Conservation (phyloP, 192 early-diverging fungal species). For the Entophlyctis helioformis region DNA sequence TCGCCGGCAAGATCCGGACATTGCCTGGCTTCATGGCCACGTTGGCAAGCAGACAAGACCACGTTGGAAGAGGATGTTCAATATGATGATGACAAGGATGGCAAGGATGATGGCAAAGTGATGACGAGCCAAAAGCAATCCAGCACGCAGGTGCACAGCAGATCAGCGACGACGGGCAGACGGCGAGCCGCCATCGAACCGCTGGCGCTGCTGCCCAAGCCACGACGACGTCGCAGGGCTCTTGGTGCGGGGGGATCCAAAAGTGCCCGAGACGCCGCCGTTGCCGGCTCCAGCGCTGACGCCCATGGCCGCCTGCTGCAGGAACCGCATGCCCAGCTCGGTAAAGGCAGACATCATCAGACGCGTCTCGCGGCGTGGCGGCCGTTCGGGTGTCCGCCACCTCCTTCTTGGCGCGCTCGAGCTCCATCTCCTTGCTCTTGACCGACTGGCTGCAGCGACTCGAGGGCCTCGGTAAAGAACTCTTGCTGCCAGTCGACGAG, state of each 20-base stretch:
- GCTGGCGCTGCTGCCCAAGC: constrained; percentile 58
- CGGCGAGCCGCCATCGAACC: constrained; percentile 23
- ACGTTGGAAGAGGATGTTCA: no score
- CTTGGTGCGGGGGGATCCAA: background rate
- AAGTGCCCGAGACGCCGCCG: background rate
- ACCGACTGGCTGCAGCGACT: constrained; percentile 16
- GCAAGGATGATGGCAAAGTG: no score
- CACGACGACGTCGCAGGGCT: constrained; percentile 32
- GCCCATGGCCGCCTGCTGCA: constrained; percentile 26
- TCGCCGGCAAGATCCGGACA: no score
- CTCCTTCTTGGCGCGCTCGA: constrained; percentile 37
- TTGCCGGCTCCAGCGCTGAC: constrained; percentile 14
- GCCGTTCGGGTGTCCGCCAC: constrained; percentile 59
- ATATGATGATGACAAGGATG: no score
- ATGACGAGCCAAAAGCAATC: no score
- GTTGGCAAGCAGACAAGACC: no score
- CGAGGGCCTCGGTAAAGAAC: constrained; percentile 34
- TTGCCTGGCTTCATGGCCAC: no score
- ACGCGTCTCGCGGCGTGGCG: constrained; percentile 62
- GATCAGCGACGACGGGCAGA: no score
- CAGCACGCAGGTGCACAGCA: no score
- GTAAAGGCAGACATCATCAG: constrained; percentile 78
- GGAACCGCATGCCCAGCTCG: constrained; percentile 37
- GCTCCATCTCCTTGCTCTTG: constrained; percentile 21
- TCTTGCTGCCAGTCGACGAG: constrained; percentile 2